Conservation (phyloP, 2,329 filamentous ascomycete species). For the Sclerotinia trifoliorum region DNA sequence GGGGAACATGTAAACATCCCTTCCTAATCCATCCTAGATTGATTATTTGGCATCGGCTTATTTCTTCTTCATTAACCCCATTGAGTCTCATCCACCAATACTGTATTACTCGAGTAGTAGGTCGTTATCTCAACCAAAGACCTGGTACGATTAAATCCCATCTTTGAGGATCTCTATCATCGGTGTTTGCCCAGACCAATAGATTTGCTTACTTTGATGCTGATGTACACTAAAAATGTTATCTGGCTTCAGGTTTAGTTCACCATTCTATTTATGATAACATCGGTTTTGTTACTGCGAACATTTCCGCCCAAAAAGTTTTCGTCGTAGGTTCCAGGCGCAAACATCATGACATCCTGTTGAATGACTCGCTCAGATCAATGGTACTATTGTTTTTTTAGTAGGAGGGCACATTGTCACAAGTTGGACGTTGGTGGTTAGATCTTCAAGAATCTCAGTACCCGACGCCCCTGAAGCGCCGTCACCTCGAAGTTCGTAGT, state of each 20-base stretch:
- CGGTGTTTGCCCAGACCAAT: no score
- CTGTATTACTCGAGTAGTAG: no score
- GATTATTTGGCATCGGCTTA: no score
- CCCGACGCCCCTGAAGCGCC: background rate
- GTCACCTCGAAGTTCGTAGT: no score
- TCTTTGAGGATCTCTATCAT: no score
- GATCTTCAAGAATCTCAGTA: background rate
- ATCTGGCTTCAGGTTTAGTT: background rate
- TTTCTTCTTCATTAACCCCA: no score
- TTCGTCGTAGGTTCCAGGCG: background rate
- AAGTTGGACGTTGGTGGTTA: background rate
- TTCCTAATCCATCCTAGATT: no score
- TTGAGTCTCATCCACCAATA: no score
- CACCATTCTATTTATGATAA: background rate
- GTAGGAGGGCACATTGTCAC: background rate
- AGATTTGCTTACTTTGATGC: background rate
- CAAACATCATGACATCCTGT: background rate
- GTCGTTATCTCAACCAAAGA: no score
- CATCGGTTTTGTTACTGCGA: background rate
- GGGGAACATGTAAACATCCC: background rate
- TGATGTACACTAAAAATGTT: background rate
- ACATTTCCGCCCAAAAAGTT: no score
- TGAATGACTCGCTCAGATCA: background rate
- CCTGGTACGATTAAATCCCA: no score
- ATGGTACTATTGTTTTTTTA: background rate